These are phyloP conservation scores for Thuja plicata DNA, from an alignment of 83 land plant genomes.

Conservation along the genomic window DNA sequence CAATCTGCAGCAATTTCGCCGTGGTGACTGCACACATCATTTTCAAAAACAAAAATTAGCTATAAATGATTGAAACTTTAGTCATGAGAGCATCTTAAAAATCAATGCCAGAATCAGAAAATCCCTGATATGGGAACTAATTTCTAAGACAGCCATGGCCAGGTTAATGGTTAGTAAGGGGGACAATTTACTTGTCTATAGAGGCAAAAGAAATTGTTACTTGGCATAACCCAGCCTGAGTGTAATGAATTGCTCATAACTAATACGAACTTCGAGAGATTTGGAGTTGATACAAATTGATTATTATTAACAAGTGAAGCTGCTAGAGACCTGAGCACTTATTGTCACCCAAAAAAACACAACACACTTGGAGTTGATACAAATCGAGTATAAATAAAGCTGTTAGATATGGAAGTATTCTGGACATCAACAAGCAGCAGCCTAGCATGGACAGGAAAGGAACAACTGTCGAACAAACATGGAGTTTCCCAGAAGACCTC, in stretches of 20 bases:
- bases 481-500: not conserved
- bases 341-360: not conserved
- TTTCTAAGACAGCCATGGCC: not conserved
- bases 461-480: not conserved
- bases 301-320: not conserved
- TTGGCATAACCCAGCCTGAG: not conserved
- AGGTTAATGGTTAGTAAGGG: not conserved
- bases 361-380: not conserved
- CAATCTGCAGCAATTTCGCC: slow-evolving; percentile 58
- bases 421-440: not conserved
- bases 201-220: not conserved
- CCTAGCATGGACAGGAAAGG: not conserved
- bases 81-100: not conserved
- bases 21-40: slow-evolving; percentile 40
- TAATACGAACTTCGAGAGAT: not conserved
- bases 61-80: not conserved
- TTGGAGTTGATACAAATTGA: not conserved
- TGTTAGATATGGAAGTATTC: not conserved
- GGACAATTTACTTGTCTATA: not conserved
- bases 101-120: not conserved
- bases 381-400: not conserved
- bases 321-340: not conserved
- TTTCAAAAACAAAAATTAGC: not conserved
- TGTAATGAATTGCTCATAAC: not conserved
- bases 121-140: not conserved